Percentiles rank a stretch among this genome's conserved stretches.
phyloP scores from a whole-genome alignment of 129 eudicot genomes.

The Tanacetum coccineum region DNA sequence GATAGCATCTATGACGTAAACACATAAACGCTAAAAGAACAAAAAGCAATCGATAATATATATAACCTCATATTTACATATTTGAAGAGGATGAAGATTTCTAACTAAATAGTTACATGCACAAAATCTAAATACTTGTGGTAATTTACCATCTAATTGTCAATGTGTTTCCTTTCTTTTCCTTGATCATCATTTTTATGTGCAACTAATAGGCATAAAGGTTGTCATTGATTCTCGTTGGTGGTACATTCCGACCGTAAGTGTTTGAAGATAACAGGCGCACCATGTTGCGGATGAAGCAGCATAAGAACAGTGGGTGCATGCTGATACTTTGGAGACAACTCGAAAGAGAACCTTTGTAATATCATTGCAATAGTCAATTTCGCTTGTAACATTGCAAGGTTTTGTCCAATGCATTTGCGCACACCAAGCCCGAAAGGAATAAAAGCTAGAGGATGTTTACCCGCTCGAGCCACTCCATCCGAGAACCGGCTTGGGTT shows the following conservation, averaged over 20 bases:
- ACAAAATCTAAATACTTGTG: slow-evolving; percentile 36
- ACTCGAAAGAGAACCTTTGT: slow-evolving; percentile 52
- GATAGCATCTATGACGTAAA: too few relatives aligned
- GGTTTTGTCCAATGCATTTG: slow-evolving; percentile 79
- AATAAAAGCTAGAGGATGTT: slow-evolving; percentile 70
- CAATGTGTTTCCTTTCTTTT: background rate
- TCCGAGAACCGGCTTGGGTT: slow-evolving; percentile 69
- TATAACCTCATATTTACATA: slow-evolving; percentile 22
- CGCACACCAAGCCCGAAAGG: slow-evolving; percentile 86
- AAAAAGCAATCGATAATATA: background rate
- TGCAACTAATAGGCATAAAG: slow-evolving; percentile 1
- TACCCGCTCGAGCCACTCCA: slow-evolving; percentile 84
- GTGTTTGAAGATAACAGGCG: slow-evolving; percentile 56
- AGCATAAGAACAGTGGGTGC: slow-evolving; percentile 81
- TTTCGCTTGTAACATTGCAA: slow-evolving; percentile 78
- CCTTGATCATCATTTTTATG: background rate
- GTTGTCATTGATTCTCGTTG: slow-evolving; percentile 24
- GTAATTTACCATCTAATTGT: slow-evolving; percentile 16
- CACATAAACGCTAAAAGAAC: background rate
- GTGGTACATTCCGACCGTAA: slow-evolving; percentile 24
- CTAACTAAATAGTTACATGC: slow-evolving; percentile 35
- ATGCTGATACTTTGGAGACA: slow-evolving; percentile 67
- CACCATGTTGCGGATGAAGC: slow-evolving; percentile 83
- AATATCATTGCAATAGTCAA: slow-evolving; percentile 61
- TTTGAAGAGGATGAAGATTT: slow-evolving; percentile 13